Conservation (phyloP, 2,329 filamentous ascomycete species). For the Ceratocystis alfenasii region DNA sequence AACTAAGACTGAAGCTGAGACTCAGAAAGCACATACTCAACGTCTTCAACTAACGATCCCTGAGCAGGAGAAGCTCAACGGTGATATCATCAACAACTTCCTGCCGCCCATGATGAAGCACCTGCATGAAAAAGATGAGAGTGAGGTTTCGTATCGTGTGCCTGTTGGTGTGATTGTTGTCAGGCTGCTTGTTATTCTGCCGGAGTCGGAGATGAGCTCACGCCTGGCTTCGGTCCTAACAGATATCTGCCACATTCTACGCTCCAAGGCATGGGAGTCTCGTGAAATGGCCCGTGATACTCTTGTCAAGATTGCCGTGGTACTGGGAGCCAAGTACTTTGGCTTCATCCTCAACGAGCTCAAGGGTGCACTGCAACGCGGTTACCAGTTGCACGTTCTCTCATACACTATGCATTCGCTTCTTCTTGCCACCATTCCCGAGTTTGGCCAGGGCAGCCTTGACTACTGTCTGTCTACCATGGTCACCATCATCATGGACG, state of each 20-base stretch:
- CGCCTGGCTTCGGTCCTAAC: conserved; percentile 74
- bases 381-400: conserved; percentile 88
- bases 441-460: conserved; percentile 67
- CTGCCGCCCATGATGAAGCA: conserved; percentile 71
- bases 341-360: conserved; percentile 91
- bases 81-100: conserved; percentile 62
- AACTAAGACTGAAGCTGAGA: conserved; percentile 27
- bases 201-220: conserved; percentile 57
- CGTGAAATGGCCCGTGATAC: conserved; percentile 86
- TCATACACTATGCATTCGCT: conserved; percentile 93
- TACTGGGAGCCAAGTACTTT: conserved; percentile 73
- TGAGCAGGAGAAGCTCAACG: conserved; percentile 50
- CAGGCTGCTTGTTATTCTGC: conserved; percentile 72
- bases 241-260: conserved; percentile 84
- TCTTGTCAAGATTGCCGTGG: conserved; percentile 65
- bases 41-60: conserved; percentile 55
- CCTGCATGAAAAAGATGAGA: conserved; percentile 87
- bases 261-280: conserved; percentile 77
- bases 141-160: conserved; percentile 82
- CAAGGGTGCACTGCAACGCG: conserved; percentile 65
- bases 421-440: conserved; percentile 60
- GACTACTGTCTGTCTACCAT: conserved; percentile 76
- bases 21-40: conserved; percentile 20
- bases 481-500: conserved; percentile 83
- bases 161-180: conserved; percentile 81